Evolutionary conservation across 2,329 filamentous ascomycete genomes (phyloP).

Genomic region (Macrophomina tecta): DNA sequence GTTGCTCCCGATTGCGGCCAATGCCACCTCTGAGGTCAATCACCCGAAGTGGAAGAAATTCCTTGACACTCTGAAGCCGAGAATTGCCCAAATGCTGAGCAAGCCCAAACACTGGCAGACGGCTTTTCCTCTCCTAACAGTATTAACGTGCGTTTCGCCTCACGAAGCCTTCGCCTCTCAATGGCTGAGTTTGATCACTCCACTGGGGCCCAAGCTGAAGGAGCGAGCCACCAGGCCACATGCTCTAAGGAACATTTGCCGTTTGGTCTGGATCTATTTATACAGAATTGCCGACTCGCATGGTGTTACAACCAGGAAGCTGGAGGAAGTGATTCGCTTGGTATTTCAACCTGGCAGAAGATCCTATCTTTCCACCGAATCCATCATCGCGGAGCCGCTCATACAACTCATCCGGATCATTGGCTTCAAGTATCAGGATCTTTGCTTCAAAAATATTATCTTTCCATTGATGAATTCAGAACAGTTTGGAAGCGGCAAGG

Average conservation of each 20-base stretch:
- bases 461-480: slow-evolving; percentile 95
- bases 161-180: slow-evolving; percentile 82
- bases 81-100: slow-evolving; percentile 81
- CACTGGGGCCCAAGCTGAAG: slow-evolving; percentile 80
- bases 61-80: slow-evolving; percentile 76
- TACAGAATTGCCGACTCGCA: slow-evolving; percentile 76
- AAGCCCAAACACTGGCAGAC: slow-evolving; percentile 93
- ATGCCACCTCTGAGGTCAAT: slow-evolving; percentile 76
- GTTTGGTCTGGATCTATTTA: slow-evolving; percentile 92
- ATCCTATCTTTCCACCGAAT: slow-evolving; percentile 81
- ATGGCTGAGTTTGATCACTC: slow-evolving; percentile 82
- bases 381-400: slow-evolving; percentile 82
- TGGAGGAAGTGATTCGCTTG: slow-evolving; percentile 88
- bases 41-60: slow-evolving; percentile 87
- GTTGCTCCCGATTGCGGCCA: slow-evolving; percentile 83
- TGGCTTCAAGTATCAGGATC: slow-evolving; percentile 90
- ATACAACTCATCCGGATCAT: slow-evolving; percentile 95
- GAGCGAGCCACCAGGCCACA: slow-evolving; percentile 79
- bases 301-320: slow-evolving; percentile 72
- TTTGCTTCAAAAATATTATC: slow-evolving; percentile 91
- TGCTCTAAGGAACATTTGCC: slow-evolving; percentile 86
- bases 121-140: slow-evolving; percentile 85
- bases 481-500: slow-evolving; percentile 76
- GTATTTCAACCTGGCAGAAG: slow-evolving; percentile 81
- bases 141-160: slow-evolving; percentile 86